Evolutionary conservation across 2,329 filamentous ascomycete species (phyloP), one percentile per base, ranked within the genome.

Genomic region (Hypocreales sp.): DNA sequence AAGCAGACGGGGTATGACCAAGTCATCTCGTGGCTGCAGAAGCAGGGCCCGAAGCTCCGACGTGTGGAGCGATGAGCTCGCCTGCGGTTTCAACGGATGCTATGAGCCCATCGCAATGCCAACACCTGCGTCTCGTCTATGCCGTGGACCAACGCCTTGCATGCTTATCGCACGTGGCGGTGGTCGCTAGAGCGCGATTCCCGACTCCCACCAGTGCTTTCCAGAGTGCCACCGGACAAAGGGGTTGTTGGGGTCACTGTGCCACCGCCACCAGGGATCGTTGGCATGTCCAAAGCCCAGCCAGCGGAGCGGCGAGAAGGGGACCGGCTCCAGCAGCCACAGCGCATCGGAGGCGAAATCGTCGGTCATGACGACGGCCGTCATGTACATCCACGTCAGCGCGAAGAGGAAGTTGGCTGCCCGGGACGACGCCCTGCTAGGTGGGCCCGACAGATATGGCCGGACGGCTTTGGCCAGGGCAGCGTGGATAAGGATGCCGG

Each of bases 281-380:
- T 64, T 68, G 12, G 60, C 50, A 2, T 56, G 54, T 0, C 77
- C 79, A 19, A 76, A 56, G 0, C 79, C 76, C 11, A 86, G 19
- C 2, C 64, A 67, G 15, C 82, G 61, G n/a, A 84, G 44, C 1
- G 65, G 44, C 29, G 81, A 92, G 7, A 87, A 37, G 0, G 84
- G 82, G n/a, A 92, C 53, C 0, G 83, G 82, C 49, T 94, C 83
- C 34, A 72, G 72, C 10, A 92, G 50, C 79, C 80, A 93, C 1
- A 92, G 42, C 0, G 81, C 83, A 1, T 72, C 67, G 8, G 64
- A 60, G 0, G 75, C 66, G 45, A 92, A 73, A 42, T 94, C 86
- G 44, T 92, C 72, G 8, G 72, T 58, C n/a, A 93, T 60, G 20
- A 73, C 47, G 22, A 60, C 60, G 1, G 67, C 66, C 0, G 80